Evolutionary conservation across 768 basidiomycete genomes (phyloP).

Genomic region (Lentinula boryana): DNA sequence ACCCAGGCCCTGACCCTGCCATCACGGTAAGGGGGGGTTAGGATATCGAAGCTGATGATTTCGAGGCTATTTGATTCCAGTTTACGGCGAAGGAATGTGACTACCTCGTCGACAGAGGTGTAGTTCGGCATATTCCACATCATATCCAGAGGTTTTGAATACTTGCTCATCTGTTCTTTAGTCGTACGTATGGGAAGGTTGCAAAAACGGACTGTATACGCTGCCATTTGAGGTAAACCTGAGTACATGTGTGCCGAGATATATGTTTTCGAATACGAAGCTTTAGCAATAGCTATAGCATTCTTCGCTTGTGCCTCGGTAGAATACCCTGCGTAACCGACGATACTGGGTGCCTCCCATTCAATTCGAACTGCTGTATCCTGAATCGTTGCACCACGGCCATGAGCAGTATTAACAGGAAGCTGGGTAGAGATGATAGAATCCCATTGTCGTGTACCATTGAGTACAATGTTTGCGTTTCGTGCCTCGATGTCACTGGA

Average conservation of each 20-base stretch:
- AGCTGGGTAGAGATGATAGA: conserved; percentile 38
- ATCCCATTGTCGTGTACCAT: conserved; percentile 37
- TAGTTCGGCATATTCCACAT: conserved; percentile 40
- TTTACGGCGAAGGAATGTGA: conserved; percentile 27
- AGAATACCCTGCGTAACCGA: conserved; percentile 60
- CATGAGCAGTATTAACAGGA: conserved; percentile 28
- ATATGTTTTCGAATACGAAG: conserved; percentile 29
- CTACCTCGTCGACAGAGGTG: conserved; percentile 22
- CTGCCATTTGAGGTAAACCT: conserved; percentile 53
- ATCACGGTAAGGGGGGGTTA: conserved; percentile 44
- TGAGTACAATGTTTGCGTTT: conserved; percentile 43
- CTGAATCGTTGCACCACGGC: conserved; percentile 32
- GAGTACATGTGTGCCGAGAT: conserved; percentile 46
- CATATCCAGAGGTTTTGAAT: conserved; percentile 31
- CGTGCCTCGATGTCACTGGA: conserved; percentile 41
- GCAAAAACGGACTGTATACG: conserved; percentile 54
- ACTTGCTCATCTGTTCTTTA: conserved; percentile 27
- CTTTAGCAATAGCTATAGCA: conserved; percentile 39
- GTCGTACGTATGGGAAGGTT: conserved; percentile 32
- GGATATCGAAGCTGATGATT: conserved; percentile 35
- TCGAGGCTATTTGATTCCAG: conserved; percentile 25
- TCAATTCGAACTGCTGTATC: conserved; percentile 53
- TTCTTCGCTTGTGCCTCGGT: conserved; percentile 39
- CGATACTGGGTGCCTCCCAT: conserved; percentile 53
- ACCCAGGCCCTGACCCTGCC: conserved; percentile 51